Conservation (phyloP, 1,139 yeast species). For the Spencermartinsiella ligniputridi region DNA sequence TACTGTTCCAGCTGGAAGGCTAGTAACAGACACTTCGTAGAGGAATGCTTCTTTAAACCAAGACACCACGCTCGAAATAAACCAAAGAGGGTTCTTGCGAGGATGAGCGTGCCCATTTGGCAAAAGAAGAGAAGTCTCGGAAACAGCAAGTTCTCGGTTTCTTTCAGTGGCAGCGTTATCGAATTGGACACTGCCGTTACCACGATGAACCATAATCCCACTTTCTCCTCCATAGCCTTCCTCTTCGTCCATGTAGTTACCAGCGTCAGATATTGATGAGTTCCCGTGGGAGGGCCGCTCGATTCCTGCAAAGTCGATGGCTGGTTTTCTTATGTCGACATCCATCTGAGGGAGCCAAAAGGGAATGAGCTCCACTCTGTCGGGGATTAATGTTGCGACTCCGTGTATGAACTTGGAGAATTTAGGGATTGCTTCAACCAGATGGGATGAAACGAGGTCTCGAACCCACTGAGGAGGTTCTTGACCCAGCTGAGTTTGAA, state of each 20-base stretch:
- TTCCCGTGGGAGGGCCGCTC: constrained; percentile 49
- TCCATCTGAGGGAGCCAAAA: constrained; percentile 99
- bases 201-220: constrained; percentile 2
- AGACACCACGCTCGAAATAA: constrained; percentile 7
- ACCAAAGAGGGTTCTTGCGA: constrained; percentile 5
- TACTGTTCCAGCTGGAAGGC: constrained; percentile 77
- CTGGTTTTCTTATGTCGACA: constrained; percentile 89
- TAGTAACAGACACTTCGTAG: constrained; percentile 52
- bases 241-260: constrained; percentile 34
- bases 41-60: constrained; percentile 29
- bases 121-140: constrained; percentile 28
- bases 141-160: constrained; percentile 20
- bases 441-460: constrained; percentile 82
- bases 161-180: constrained; percentile 25
- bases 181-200: constrained; percentile 20
- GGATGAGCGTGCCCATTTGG: constrained; percentile 6
- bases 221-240: constrained; percentile 15
- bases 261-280: constrained; percentile 33
- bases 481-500: constrained; percentile 96
- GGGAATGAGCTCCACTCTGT: constrained; percentile 76
- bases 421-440: constrained; percentile 97
- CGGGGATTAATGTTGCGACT: constrained; percentile 81
- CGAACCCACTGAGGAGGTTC: constrained; percentile 98
- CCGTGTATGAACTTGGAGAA: constrained; percentile 97
- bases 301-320: constrained; percentile 62